These are phyloP conservation scores for Geotrichum ghanense DNA, from an alignment of 805 yeast species.

Conservation along the genomic window DNA sequence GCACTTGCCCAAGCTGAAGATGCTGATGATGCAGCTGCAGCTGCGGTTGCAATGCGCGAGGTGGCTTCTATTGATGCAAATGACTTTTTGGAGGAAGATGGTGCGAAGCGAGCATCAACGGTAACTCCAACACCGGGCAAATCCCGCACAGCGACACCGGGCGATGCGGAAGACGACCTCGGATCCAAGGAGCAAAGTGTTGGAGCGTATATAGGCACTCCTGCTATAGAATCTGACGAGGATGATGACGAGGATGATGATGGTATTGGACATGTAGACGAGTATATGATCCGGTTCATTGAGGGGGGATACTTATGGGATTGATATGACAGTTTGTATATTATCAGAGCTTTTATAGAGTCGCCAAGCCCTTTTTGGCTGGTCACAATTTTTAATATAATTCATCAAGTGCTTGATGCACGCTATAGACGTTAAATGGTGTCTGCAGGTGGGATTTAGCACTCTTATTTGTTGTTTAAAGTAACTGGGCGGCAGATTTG, in stretches of 20 bases:
- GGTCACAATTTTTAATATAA: too few species aligned
- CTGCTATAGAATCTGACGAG: too few species aligned
- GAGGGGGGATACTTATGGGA: conserved; percentile 67
- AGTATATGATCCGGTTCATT: conserved; percentile 86
- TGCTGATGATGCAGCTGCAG: conserved; percentile 67
- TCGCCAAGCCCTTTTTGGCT: too few species aligned
- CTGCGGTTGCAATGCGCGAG: conserved; percentile 78
- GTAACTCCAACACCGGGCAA: conserved; percentile 12
- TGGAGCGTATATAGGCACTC: too few species aligned
- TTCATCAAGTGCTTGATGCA: too few species aligned
- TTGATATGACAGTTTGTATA: too few species aligned
- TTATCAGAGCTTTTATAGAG: too few species aligned
- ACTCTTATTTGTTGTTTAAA: too few species aligned
- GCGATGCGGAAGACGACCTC: conserved; percentile 10
- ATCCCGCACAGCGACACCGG: conserved; percentile 7
- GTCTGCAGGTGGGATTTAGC: too few species aligned
- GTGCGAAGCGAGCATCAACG: conserved; percentile 22
- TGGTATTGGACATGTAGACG: conserved; percentile 67
- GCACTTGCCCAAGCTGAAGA: conserved; percentile 90
- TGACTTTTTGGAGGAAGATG: conserved; percentile 54
- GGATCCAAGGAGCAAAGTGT: conserved; percentile 3
- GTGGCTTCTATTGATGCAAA: conserved; percentile 63
- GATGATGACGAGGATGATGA: conserved; percentile 44
- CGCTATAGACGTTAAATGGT: too few species aligned
- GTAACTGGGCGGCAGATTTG: too few species aligned